Base-by-base conservation (phyloP, 1,284 basidiomycete genomes). In the Sparassis latifolia region DNA sequence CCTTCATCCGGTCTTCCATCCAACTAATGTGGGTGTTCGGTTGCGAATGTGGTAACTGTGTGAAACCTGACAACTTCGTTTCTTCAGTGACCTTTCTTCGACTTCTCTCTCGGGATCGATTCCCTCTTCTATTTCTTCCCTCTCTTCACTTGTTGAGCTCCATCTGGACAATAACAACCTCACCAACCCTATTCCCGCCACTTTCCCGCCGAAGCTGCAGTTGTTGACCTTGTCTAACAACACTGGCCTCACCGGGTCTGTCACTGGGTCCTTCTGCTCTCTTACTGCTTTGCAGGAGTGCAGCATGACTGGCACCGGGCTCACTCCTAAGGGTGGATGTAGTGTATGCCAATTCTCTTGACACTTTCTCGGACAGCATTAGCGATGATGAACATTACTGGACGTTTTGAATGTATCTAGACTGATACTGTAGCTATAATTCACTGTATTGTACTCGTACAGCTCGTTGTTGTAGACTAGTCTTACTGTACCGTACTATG, bases 1-100 rank as follows among this genome's bases (percentile, higher is more conserved):
- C 63, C 3, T 63, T 67, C 9, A 61, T 77, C 3, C 63, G 64
- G 4, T 50, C 57, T 0, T 71, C 70, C 3, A 52, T 76, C 33
- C 64, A 65, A 41, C 68, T 69, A 0, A 64, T 77, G 67, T 69
- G 54, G 43, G 68, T 60, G 30, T 7, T 44, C 27, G 32, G 4
- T 2, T n/a, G 12, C 20, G 1, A 4, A 20, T 20, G 20, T 20
- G 29, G 30, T 5, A 12, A 2, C 10, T 31, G 2, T 35, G 6
- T 12, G 35, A 6, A 30, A 2, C 1, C 10, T 37, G 41, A 10
- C 41, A 12, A 10, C 9, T 46, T 32, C 33, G 9, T 29, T 10
- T 0, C 35, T 50, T 1, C 51, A 68, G 65, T 38, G 64, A 67
- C 40, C 60, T 68, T 27, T 66, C 66, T 6, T 58, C 64, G 2